These are phyloP conservation scores for Biscogniauxia mediterranea DNA, from an alignment of 2,329 filamentous ascomycete genomes.

Conservation along the genomic window DNA sequence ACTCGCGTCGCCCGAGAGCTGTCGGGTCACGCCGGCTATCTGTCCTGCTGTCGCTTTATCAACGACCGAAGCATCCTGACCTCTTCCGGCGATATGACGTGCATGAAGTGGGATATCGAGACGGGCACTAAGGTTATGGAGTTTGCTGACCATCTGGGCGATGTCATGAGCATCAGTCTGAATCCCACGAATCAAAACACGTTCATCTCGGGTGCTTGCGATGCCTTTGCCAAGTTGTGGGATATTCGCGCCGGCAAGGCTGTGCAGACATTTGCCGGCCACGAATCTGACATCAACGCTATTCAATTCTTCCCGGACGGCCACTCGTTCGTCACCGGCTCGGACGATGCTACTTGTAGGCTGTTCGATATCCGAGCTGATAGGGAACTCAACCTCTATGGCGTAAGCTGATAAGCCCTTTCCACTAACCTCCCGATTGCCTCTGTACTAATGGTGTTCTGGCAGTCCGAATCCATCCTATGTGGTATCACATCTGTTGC, in stretches of 20 bases:
- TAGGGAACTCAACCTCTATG: conserved; percentile 69
- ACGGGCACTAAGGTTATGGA: conserved; percentile 96
- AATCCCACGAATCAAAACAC: conserved; percentile 99
- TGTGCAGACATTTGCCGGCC: conserved; percentile 96
- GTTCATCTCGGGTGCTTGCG: conserved; percentile 98
- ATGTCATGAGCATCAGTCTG: conserved; percentile 99
- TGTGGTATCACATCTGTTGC: conserved; percentile 98
- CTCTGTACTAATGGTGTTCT: conserved; percentile 18
- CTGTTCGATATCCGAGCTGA: conserved; percentile 98
- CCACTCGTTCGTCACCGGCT: conserved; percentile 96
- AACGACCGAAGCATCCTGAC: conserved; percentile 97
- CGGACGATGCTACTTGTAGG: conserved; percentile 94
- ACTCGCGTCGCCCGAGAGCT: conserved; percentile 94
- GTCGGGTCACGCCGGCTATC: conserved; percentile 93
- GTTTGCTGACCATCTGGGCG: conserved; percentile 95
- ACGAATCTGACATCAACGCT: conserved; percentile 98
- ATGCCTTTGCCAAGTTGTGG: conserved; percentile 98
- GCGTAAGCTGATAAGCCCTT: conserved; percentile 46
- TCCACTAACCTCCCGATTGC: background rate
- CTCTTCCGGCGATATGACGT: conserved; percentile 98
- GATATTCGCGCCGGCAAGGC: conserved; percentile 98
- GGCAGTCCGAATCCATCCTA: conserved; percentile 89
- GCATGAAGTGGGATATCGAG: conserved; percentile 99
- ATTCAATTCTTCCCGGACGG: conserved; percentile 99
- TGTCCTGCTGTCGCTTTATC: conserved; percentile 98